Evolutionary conservation across 139 green algal genomes (phyloP).

Genomic region (Yamagishiella unicocca): DNA sequence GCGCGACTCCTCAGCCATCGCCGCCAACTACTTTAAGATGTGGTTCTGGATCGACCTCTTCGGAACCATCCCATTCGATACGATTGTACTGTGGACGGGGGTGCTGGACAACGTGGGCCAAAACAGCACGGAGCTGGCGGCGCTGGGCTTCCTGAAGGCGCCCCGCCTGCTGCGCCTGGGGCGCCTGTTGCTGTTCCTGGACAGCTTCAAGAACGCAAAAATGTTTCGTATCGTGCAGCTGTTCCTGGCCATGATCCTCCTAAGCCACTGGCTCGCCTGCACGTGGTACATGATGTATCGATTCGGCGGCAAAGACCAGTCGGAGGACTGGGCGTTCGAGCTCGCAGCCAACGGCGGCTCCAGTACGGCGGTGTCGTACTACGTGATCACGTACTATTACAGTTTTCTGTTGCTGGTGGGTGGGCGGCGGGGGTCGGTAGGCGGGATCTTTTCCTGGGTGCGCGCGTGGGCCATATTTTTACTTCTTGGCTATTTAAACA

Average conservation of each 20-base stretch:
- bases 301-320: conserved; percentile 22
- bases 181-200: conserved; percentile 45
- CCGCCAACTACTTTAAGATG: conserved; percentile 40
- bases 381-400: conserved; percentile 33
- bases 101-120: neutral
- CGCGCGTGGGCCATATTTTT: too few relatives aligned
- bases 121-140: conserved; percentile 30
- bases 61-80: conserved; percentile 49
- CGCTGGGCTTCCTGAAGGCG: conserved; percentile 57
- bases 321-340: conserved; percentile 36
- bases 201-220: conserved; percentile 48
- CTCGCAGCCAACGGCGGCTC: neutral
- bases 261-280: conserved; percentile 48
- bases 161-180: conserved; percentile 41
- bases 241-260: conserved; percentile 42
- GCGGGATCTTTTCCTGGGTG: too few relatives aligned
- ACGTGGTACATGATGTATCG: conserved; percentile 51
- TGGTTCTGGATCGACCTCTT: conserved; percentile 54
- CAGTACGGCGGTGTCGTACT: neutral
- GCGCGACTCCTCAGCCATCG: conserved; percentile 27
- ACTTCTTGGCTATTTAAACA: too few relatives aligned
- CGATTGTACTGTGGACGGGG: conserved; percentile 14
- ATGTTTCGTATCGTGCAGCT: conserved; percentile 44
- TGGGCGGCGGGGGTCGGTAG: too few relatives aligned
- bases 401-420: conserved; percentile 41